Evolutionary conservation across 2,329 filamentous ascomycete genomes (phyloP).

Genomic region (Exophiala phaeomuriformis): DNA sequence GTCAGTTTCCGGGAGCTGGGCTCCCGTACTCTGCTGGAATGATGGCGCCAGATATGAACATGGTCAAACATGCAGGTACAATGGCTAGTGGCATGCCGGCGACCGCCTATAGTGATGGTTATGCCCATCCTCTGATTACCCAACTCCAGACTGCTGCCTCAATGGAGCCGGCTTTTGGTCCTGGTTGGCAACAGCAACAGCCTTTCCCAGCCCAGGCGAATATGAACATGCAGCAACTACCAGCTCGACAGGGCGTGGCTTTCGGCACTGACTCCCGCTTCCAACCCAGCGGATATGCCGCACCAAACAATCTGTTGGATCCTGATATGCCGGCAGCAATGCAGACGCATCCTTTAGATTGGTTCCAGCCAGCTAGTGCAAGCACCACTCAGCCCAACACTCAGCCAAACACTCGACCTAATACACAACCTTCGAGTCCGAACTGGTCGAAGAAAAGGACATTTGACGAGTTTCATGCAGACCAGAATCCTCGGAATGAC

Average conservation of each 20-base stretch:
- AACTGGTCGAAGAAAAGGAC: constrained; percentile 24
- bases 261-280: constrained; percentile 26
- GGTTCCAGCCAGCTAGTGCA: constrained; percentile 18
- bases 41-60: constrained; percentile 12
- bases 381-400: constrained; percentile 22
- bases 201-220: constrained; percentile 9
- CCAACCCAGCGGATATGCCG: constrained; percentile 21
- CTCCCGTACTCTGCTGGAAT: constrained; percentile 15
- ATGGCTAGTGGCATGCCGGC: constrained; percentile 11
- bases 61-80: constrained; percentile 5
- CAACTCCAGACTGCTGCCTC: constrained; percentile 14
- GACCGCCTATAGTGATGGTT: constrained; percentile 8
- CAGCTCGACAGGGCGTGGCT: constrained; percentile 12
- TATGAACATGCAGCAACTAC: constrained; percentile 4
- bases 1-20: constrained; percentile 14
- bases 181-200: constrained; percentile 22
- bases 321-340: constrained; percentile 18
- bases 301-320: constrained; percentile 21
- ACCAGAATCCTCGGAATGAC: constrained; percentile 16
- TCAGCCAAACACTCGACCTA: constrained; percentile 21
- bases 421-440: constrained; percentile 26
- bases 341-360: constrained; percentile 15
- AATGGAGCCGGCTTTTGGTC: constrained; percentile 16
- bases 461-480: constrained; percentile 21
- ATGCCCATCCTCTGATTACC: constrained; percentile 8